phyloP scores from a whole-genome alignment of 768 basidiomycete species.

The Pleurotus eryngii region DNA sequence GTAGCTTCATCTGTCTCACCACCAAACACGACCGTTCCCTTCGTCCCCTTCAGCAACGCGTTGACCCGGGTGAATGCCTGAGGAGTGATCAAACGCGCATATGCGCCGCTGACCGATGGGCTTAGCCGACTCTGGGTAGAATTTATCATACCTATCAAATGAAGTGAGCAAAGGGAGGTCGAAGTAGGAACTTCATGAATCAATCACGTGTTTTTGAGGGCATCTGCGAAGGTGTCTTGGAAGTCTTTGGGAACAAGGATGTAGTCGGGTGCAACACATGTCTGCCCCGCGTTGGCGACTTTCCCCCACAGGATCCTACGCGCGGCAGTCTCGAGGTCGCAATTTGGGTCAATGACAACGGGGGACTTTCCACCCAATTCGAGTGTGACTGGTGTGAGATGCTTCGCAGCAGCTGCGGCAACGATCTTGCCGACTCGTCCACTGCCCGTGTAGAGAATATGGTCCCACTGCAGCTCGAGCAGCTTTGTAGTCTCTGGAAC shows the following conservation, averaged over 20 bases:
- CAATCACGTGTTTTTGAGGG: constrained; percentile 38
- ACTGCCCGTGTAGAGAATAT: constrained; percentile 44
- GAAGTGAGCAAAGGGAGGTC: not conserved
- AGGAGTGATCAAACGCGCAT: constrained; percentile 48
- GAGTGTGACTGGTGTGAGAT: constrained; percentile 61
- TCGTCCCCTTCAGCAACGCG: constrained; percentile 57
- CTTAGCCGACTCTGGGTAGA: constrained; percentile 52
- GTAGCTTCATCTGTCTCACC: constrained; percentile 56
- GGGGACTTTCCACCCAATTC: constrained; percentile 66
- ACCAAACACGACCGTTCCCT: constrained; percentile 63
- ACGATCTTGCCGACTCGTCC: constrained; percentile 65
- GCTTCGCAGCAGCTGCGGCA: constrained; percentile 71
- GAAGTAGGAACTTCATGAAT: not conserved
- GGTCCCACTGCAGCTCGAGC: constrained; percentile 68
- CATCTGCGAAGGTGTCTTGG: constrained; percentile 43
- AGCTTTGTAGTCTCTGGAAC: constrained; percentile 66
- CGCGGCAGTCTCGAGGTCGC: constrained; percentile 63
- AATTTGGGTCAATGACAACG: constrained; percentile 66
- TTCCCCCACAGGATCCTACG: constrained; percentile 85
- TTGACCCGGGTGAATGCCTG: constrained; percentile 60
- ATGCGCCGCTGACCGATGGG: constrained; percentile 42
- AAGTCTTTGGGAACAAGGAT: constrained; percentile 43
- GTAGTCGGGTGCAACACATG: constrained; percentile 66
- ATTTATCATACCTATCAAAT: constrained; percentile 43
- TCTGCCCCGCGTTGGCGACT: constrained; percentile 71